phyloP scores from a whole-genome alignment of 331 rosid species.

The Malus hybrid region DNA sequence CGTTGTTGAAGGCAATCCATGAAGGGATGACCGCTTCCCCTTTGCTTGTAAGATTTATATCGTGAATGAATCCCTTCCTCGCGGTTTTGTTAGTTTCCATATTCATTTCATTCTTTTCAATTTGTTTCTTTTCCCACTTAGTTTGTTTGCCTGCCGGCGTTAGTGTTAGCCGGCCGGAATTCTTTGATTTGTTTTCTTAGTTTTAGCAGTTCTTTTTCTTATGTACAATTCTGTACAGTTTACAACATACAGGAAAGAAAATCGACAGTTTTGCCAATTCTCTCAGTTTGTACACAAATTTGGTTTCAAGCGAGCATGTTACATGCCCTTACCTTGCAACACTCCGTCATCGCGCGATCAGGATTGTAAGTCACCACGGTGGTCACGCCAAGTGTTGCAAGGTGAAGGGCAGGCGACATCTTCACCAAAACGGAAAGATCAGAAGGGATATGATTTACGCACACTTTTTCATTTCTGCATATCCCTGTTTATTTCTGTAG shows the following conservation, averaged over 20 bases:
- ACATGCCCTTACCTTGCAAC: neutral
- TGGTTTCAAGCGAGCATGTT: neutral
- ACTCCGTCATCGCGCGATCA: neutral
- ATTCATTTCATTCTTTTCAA: constrained; percentile 66
- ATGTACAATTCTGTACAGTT: constrained; percentile 24
- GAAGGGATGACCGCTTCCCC: constrained; percentile 35
- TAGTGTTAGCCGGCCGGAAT: constrained; percentile 15
- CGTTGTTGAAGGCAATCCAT: constrained; percentile 74
- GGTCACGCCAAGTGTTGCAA: neutral
- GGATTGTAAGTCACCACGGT: neutral
- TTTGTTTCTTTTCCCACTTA: constrained; percentile 2
- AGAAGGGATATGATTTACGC: no score
- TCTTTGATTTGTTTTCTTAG: constrained; percentile 13
- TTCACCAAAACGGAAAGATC: neutral
- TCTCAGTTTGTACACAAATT: neutral
- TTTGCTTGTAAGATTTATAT: constrained; percentile 46
- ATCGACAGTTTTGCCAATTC: neutral
- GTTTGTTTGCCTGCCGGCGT: neutral
- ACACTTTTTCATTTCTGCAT: no score
- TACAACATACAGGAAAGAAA: neutral
- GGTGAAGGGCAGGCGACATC: neutral
- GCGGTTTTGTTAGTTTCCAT: constrained; percentile 15
- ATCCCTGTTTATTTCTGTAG: no score
- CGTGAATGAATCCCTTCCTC: constrained; percentile 22
- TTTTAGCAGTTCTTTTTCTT: neutral